Evolutionary conservation across 176 grass and related monocot genomes (phyloP).

Genomic region (Carex littledalei): DNA sequence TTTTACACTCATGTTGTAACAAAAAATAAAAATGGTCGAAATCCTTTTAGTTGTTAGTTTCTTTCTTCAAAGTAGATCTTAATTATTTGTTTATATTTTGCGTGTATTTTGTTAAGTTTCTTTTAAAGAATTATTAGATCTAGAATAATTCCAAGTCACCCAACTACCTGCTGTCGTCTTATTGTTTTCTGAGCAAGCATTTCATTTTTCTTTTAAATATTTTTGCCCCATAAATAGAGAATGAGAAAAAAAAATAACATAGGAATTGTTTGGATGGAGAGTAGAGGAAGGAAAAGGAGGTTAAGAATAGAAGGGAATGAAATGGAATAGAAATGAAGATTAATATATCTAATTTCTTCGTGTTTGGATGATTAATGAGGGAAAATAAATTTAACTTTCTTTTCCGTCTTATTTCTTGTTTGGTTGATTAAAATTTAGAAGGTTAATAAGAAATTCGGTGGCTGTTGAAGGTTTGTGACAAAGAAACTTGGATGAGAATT

Average conservation of each 20-base stretch:
- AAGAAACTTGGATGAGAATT: too few species aligned
- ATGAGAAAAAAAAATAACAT: not conserved
- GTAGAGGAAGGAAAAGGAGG: too few species aligned
- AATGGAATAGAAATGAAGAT: too few species aligned
- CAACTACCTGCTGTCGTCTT: not conserved
- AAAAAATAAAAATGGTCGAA: not conserved
- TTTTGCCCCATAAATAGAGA: not conserved
- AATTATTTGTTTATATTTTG: not conserved
- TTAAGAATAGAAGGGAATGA: too few species aligned
- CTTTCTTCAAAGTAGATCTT: not conserved
- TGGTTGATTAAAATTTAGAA: too few species aligned
- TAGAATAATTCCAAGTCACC: not conserved
- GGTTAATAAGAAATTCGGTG: too few species aligned
- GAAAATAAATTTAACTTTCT: too few species aligned
- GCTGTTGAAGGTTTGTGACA: too few species aligned
- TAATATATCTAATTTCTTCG: too few species aligned
- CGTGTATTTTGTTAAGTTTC: not conserved
- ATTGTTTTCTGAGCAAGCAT: not conserved
- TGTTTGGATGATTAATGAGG: too few species aligned
- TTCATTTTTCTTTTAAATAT: not conserved
- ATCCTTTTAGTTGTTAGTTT: not conserved
- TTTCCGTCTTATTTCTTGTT: too few species aligned
- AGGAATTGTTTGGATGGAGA: not conserved
- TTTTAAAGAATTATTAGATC: not conserved
- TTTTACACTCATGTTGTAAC: not conserved